Conservation (phyloP, 306 rosid species). For the Luffa acutangula region DNA sequence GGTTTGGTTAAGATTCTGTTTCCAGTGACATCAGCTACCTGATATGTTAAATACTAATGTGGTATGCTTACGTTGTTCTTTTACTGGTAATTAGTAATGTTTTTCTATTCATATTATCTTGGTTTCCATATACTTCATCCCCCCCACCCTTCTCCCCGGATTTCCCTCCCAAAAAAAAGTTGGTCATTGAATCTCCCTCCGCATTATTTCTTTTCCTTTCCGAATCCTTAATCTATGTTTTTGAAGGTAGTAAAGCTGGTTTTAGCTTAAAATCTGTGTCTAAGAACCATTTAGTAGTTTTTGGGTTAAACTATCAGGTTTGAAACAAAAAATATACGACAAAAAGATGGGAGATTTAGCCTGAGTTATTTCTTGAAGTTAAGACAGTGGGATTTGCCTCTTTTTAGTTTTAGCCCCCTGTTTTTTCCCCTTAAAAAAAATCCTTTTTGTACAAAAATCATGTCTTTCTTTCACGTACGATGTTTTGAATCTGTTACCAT, state of each 20-base stretch:
- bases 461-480: neutral
- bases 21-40: no score
- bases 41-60: neutral
- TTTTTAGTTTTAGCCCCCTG: neutral
- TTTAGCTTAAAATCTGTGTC: neutral
- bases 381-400: neutral
- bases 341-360: neutral
- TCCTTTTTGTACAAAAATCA: neutral
- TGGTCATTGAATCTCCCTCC: neutral
- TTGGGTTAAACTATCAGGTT: neutral
- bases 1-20: no score
- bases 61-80: neutral
- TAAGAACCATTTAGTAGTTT: neutral
- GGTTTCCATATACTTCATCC: neutral
- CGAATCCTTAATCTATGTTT: neutral
- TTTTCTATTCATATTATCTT: neutral
- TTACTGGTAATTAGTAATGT: neutral
- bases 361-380: neutral
- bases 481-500: neutral
- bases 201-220: neutral
- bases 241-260: neutral
- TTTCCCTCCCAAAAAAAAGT: neutral
- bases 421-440: neutral
- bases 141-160: neutral
- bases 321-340: neutral